These are phyloP conservation scores for Argentina anserina DNA, from an alignment of 306 rosid genomes.

Conservation along the genomic window DNA sequence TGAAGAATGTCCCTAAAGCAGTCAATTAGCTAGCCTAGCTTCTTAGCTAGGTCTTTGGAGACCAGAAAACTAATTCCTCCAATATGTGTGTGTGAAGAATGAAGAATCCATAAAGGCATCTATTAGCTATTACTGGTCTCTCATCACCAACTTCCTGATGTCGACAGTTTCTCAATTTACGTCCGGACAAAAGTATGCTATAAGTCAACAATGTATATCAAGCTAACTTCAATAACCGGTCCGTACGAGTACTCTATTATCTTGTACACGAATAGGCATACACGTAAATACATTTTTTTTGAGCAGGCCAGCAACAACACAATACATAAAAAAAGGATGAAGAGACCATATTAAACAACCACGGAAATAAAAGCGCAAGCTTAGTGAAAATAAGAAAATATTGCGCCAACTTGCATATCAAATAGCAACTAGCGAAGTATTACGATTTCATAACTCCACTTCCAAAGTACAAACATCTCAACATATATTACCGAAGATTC, in stretches of 20 bases:
- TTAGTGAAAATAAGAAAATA: neutral
- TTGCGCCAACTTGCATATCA: neutral
- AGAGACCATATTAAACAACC: neutral
- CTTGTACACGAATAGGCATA: neutral
- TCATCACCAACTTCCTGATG: constrained; percentile 38
- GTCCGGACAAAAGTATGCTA: neutral
- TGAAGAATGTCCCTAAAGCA: constrained; percentile 41
- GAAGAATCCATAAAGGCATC: constrained; percentile 31
- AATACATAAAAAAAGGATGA: neutral
- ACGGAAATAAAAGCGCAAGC: neutral
- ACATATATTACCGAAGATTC: neutral
- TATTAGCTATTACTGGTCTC: neutral
- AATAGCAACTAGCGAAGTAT: neutral
- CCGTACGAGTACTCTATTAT: neutral
- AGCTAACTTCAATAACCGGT: neutral
- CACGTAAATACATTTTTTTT: neutral
- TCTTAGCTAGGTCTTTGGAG: constrained; percentile 19
- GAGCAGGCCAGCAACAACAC: neutral
- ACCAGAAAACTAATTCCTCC: constrained; percentile 26
- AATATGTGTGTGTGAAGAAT: constrained; percentile 27
- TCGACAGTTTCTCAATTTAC: constrained; percentile 15
- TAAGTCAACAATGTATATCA: neutral
- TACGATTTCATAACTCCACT: neutral
- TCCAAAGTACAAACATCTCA: neutral
- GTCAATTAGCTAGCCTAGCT: constrained; percentile 45